Evolutionary conservation across 2,329 filamentous ascomycete genomes (phyloP), one percentile per base, ranked within the genome.

Genomic region (Drechslerella coelobrocha): DNA sequence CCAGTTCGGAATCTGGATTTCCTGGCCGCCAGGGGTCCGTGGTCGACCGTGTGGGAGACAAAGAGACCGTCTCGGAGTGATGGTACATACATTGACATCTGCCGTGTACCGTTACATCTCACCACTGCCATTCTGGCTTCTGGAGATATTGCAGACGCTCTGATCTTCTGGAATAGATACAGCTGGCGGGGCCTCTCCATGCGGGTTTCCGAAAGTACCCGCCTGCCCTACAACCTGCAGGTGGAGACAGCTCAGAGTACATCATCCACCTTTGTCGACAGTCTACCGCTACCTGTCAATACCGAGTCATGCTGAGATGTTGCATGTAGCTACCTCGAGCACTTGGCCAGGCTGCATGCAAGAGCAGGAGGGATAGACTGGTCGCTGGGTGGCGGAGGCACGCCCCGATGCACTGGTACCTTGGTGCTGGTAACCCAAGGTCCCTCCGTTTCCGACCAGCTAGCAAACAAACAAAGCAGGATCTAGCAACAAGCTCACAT

Each of bases 81-180:
- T 34, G 43, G 37, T 60, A 26, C 47, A 48, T 27, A 8, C 19
- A 51, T 62, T 62, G 65, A 69, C 65, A 69, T 62, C 57, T 62
- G 65, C 19, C 5, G 65, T 69, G 65, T 69, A 69, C 65, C 57
- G 65, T 69, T 69, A 69, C 65, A 56, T 53, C 27, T 31, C 39
- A 26, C 45, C 39, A 17, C 12, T n/a, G n/a, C n/a, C n/a, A n/a
- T n/a, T n/a, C n/a, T n/a, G n/a, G n/a, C n/a, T n/a, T n/a, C n/a
- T 26, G 8, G 10, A 21, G 26, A 34, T 24, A 48, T 34, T 45
- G 17, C 14, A 19, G 39, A 23, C 10, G 6, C 10, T 19, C 7
- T 12, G 59, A 26, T 10, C 5, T 55, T 62, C 50, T 54, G 48
- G 48, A 59, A 52, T 24, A 34, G 17, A 27, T 34, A 51, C 19